phyloP scores from a whole-genome alignment of 163 green algal genomes.

The Chlorella variabilis region DNA sequence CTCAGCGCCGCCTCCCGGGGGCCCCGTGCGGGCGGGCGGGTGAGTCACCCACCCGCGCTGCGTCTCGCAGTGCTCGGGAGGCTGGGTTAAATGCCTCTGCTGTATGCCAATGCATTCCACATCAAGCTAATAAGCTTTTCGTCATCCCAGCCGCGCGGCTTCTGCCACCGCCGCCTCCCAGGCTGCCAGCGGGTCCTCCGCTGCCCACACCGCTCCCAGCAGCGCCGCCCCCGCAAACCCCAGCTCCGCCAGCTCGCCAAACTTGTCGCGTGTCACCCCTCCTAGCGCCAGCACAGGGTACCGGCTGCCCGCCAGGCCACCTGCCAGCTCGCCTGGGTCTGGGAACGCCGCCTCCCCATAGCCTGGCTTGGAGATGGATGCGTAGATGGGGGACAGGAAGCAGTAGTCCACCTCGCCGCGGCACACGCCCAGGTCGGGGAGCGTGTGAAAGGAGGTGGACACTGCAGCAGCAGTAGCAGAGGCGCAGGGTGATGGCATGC shows the following conservation, averaged over 20 bases:
- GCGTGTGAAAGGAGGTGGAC: constrained; percentile 25
- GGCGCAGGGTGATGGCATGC: too few species aligned
- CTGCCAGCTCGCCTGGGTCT: not conserved
- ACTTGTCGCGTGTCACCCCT: constrained; percentile 25
- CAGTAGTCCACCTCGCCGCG: constrained; percentile 38
- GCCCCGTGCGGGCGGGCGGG: too few species aligned
- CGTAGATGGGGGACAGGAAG: constrained; percentile 46
- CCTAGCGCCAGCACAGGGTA: constrained; percentile 41
- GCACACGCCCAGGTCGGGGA: constrained; percentile 19
- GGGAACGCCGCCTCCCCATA: constrained; percentile 11
- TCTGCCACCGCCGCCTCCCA: not conserved
- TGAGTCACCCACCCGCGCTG: too few species aligned
- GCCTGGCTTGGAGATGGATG: constrained; percentile 37
- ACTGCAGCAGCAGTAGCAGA: not conserved
- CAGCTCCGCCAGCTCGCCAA: constrained; percentile 42
- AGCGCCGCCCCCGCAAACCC: constrained; percentile 45
- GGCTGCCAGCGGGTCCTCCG: constrained; percentile 31
- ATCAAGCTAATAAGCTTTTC: too few species aligned
- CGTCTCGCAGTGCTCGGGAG: too few species aligned
- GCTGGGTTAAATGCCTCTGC: too few species aligned
- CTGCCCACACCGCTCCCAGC: constrained; percentile 44
- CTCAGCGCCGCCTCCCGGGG: too few species aligned
- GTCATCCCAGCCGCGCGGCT: not conserved
- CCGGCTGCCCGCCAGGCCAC: not conserved
- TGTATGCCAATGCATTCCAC: too few species aligned